Evolutionary conservation across 1,284 basidiomycete genomes (phyloP), one percentile per base, ranked within the genome.

Genomic region (Trametes hirsuta): DNA sequence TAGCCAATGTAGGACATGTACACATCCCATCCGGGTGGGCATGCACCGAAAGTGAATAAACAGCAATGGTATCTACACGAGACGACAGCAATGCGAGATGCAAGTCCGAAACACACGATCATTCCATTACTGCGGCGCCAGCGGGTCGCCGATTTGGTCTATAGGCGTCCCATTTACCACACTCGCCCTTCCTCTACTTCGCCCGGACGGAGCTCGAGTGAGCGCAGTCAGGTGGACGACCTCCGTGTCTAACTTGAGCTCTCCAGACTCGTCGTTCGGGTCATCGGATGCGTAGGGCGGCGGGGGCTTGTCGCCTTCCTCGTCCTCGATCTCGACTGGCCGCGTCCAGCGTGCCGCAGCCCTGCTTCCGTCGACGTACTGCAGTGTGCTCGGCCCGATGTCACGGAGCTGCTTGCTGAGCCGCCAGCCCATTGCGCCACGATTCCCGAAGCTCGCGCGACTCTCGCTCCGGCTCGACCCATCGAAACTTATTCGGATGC

Each of bases 351-450:
- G 74, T 53, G 74, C 72, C 35, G 82, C 79, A 39, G 85, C 81
- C 45, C 78, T 74, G 48, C 79, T 75, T 10, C 90, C 86, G 69
- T 92, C 91, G 47, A 93, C 81, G 78, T 84, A 87, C 61, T 84
- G 83, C 63, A 93, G 71, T 24, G 83, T 81, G 42, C 82, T 80
- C 15, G 84, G 71, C 18, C 81, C 81, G 22, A 89, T 78, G 51
- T 88, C 80, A 37, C 90, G 81, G 56, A 93, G 71, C 65, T 81
- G 83, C 66, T 77, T 79, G 66, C 82, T 81, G 47, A 80, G 82
- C 55, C 75, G 76, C 86, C 86, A 89, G n/a, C 71, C 73, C 75
- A 87, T 79, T 5, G 80, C 72, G 12, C 78, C 77, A n/a, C 73
- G 71, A 59, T 68, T 74, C 37, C 71, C 70, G 35, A 69, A 65